Evolutionary conservation across 331 rosid species (phyloP).

Genomic region (Stylosanthes scabra): DNA sequence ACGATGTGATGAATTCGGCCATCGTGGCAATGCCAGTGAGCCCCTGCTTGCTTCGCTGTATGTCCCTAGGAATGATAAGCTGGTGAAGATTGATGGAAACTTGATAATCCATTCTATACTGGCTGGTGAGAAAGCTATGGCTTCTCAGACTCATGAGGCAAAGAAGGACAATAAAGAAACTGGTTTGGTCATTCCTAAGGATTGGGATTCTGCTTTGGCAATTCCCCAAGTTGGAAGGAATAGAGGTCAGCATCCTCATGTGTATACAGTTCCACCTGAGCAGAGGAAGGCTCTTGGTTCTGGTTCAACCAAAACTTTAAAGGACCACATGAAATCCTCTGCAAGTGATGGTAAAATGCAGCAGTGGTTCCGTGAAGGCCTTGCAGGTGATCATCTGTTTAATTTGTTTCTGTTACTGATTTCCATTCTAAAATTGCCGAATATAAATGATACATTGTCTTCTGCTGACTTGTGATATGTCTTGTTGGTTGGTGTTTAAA

Average conservation of each 20-base stretch:
- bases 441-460: too few relatives aligned
- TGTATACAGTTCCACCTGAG: constrained; percentile 55
- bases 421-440: constrained; percentile 12
- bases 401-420: background rate
- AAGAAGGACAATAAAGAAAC: constrained; percentile 60
- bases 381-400: constrained; percentile 68
- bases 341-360: constrained; percentile 85
- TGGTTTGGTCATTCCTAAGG: constrained; percentile 66
- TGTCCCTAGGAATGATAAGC: constrained; percentile 94
- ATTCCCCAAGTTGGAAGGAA: constrained; percentile 69
- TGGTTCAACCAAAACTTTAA: constrained; percentile 59
- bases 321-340: constrained; percentile 63
- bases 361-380: constrained; percentile 97
- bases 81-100: constrained; percentile 96
- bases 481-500: constrained; percentile 18
- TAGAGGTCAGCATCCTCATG: constrained; percentile 64
- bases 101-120: constrained; percentile 91
- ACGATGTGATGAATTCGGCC: constrained; percentile 43
- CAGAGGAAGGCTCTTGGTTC: constrained; percentile 73
- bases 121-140: constrained; percentile 93
- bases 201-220: constrained; percentile 70
- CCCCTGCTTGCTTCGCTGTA: constrained; percentile 93
- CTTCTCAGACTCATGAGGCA: constrained; percentile 52
- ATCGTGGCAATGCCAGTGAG: constrained; percentile 63
- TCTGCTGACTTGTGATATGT: too few relatives aligned